Base-by-base conservation (phyloP, 2,329 filamentous ascomycete species). In the Achaetomium macrosporum region DNA sequence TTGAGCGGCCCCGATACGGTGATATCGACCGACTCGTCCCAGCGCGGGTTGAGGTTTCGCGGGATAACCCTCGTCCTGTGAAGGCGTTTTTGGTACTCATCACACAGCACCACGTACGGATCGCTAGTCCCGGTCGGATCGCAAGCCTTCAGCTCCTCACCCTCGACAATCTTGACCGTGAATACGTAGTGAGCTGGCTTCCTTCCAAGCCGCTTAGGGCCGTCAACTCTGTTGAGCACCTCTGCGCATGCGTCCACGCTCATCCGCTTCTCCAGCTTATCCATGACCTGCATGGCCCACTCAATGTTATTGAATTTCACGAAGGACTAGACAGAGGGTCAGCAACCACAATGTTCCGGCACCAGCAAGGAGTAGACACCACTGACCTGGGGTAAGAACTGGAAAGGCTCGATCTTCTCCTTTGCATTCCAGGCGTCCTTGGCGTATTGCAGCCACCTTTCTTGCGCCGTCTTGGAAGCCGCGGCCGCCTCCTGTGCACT, bases 301-400 rank as follows among this genome's bases (percentile, higher is more conserved):
- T 96, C 92, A 59, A 99, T 85, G 65, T 99, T 95, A 76, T 99
- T 99, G 61, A 99, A 80, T 71, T 97, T 99, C 57, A 99, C 90
- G 63, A 99, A 87, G 5, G 91, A 96, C 88, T 96, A 61, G 11
- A 15, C 25, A 36, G 5, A n/a, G 8, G n/a, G 19, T 47, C 45
- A 53, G 47, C 36, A 40, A 30, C 17, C 12, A 11, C 19, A 13
- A 5, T 5, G 13, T n/a, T 13, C 35, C 13, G 35, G 35, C n/a
- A 37, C 25, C 25, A 25, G 25, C 25, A 4, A 25, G 25, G 7
- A 25, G 7, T 2, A 3, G 35, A 19, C 1, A 13, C 5, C 13
- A 69, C 77, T 71, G 73, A 91, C 89, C 81, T 96, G 88, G 2
- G 90, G 84, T 62, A 90, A 93, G 72, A 99, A 99, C 59, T 97